These are phyloP conservation scores for Takashimella koratensis DNA, from an alignment of 1,284 basidiomycete species.

Conservation along the genomic window DNA sequence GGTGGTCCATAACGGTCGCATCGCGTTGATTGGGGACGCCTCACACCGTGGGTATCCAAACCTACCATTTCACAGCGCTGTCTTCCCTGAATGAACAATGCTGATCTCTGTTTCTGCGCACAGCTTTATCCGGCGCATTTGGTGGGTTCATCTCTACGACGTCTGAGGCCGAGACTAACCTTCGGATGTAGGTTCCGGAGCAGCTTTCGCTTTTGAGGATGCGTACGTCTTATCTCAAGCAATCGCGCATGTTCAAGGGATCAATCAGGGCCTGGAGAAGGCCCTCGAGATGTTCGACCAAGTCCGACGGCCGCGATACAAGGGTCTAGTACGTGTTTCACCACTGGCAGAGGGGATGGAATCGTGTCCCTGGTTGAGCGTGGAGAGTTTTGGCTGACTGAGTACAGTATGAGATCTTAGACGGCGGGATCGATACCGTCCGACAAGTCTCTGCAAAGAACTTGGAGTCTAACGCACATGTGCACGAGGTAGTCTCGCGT, in stretches of 20 bases:
- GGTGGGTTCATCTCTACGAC: no score
- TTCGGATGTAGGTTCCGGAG: conserved; percentile 16
- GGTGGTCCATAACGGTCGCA: conserved; percentile 15
- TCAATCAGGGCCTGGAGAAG: neutral
- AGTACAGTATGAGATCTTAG: conserved; percentile 18
- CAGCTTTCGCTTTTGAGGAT: conserved; percentile 33
- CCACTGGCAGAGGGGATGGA: no score
- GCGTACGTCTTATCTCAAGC: conserved; percentile 20
- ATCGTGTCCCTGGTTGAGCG: no score
- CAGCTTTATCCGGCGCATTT: conserved; percentile 26
- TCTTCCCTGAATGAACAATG: neutral
- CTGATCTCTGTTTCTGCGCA: neutral
- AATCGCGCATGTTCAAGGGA: conserved; percentile 8
- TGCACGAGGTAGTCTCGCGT: conserved; percentile 16
- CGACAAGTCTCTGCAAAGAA: conserved; percentile 8
- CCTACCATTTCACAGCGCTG: no score
- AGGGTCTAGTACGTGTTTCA: no score
- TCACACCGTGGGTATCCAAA: conserved; percentile 22
- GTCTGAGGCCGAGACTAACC: neutral
- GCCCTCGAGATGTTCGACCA: conserved; percentile 23
- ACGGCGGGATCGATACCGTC: conserved; percentile 12
- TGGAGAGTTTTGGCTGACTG: no score
- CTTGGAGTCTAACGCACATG: conserved; percentile 13
- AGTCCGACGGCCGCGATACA: conserved; percentile 25
- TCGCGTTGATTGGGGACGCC: conserved; percentile 30